Evolutionary conservation across 345 rosid species (phyloP).

Genomic region (Physaria fendleri): DNA sequence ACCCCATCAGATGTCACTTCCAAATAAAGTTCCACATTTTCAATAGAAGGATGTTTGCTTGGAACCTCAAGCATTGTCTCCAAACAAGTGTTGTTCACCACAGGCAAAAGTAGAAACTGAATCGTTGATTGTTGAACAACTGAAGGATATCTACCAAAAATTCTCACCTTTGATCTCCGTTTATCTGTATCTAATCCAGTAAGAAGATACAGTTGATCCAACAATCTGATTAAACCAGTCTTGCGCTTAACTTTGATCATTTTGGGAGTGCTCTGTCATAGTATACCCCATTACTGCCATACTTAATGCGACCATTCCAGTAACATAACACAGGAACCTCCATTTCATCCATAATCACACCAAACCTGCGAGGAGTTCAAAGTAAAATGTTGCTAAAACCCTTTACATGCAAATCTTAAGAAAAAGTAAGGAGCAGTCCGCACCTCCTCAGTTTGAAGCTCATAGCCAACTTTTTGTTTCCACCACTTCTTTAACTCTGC

Average conservation of each 20-base stretch:
- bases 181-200: neutral
- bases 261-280: neutral
- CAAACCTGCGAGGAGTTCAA: no score
- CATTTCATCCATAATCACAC: no score
- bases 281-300: conserved; percentile 5
- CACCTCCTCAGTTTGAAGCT: neutral
- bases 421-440: no score
- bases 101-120: neutral
- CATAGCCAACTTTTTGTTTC: neutral
- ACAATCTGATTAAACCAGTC: neutral
- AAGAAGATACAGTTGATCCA: neutral
- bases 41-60: neutral
- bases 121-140: neutral
- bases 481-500: neutral
- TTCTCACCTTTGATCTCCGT: neutral
- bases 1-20: neutral
- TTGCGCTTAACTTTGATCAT: neutral
- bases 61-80: conserved; percentile 11
- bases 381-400: no score
- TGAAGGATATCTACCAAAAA: neutral
- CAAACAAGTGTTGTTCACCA: neutral
- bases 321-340: conserved; percentile 1
- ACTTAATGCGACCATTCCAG: conserved; percentile 9
- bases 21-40: neutral
- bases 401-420: no score